Percentiles rank a stretch among this genome's conserved stretches.
These are phyloP conservation scores for Volutella citrinella DNA, from an alignment of 2,329 filamentous ascomycete genomes.

Conservation along the genomic window DNA sequence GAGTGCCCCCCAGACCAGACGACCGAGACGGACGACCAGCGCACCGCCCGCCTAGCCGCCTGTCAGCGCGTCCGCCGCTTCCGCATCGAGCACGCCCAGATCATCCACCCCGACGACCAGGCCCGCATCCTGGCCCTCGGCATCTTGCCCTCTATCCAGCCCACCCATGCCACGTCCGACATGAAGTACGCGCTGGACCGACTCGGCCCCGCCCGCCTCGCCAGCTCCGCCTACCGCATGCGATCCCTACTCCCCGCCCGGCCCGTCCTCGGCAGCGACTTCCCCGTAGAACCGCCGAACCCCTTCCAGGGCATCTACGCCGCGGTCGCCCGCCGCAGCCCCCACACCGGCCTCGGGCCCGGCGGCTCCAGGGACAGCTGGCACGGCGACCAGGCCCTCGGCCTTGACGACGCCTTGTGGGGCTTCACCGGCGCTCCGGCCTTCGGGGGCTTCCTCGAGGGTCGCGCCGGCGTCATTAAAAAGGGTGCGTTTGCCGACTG, in stretches of 20 bases:
- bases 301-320: conserved; percentile 69
- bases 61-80: conserved; percentile 58
- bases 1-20: conserved; percentile 43
- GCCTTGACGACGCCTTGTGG: conserved; percentile 54
- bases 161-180: conserved; percentile 70
- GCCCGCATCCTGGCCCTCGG: conserved; percentile 54
- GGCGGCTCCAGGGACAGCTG: conserved; percentile 51
- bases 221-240: conserved; percentile 64
- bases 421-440: conserved; percentile 62
- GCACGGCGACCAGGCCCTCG: conserved; percentile 58
- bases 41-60: conserved; percentile 30
- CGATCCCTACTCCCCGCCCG: conserved; percentile 51
- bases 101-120: conserved; percentile 66
- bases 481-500: conserved; percentile 65
- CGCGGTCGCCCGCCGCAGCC: conserved; percentile 59
- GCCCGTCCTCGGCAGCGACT: conserved; percentile 65
- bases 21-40: conserved; percentile 14
- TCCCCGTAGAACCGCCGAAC: conserved; percentile 67
- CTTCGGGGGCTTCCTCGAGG: conserved; percentile 57
- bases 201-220: conserved; percentile 54
- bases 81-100: conserved; percentile 69
- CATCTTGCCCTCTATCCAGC: conserved; percentile 67
- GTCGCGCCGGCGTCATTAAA: conserved; percentile 55
- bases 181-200: conserved; percentile 63
- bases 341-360: conserved; percentile 50